Percentiles rank a stretch among this genome's conserved stretches.
Conservation (phyloP, 257 asterid species). For the Handroanthus guayacan region DNA sequence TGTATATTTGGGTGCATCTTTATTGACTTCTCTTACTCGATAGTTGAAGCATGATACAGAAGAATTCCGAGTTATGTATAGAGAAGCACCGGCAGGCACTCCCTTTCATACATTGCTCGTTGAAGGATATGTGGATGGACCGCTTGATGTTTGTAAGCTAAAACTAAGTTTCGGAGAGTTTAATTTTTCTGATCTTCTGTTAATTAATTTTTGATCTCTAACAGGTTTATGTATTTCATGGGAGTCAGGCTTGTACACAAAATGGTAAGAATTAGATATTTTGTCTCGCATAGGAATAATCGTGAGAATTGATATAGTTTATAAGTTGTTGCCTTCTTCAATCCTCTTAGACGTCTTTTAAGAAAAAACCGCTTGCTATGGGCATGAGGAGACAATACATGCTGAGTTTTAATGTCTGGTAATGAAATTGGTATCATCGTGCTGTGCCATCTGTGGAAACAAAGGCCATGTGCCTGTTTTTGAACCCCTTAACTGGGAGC, state of each 20-base stretch:
- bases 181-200: neutral
- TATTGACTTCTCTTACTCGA: constrained; percentile 26
- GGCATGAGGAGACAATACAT: too few species aligned
- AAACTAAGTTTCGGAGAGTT: neutral
- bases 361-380: too few species aligned
- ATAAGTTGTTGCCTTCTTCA: too few species aligned
- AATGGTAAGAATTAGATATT: constrained; percentile 50
- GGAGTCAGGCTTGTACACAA: constrained; percentile 57
- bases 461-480: too few species aligned
- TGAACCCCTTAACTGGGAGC: too few species aligned
- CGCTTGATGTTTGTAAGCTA: constrained; percentile 72
- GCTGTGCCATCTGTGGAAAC: too few species aligned
- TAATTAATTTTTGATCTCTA: constrained; percentile 5
- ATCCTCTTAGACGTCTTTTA: too few species aligned
- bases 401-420: too few species aligned
- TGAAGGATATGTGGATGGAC: constrained; percentile 79
- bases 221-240: constrained; percentile 76
- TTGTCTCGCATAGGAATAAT: neutral
- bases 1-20: neutral
- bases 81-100: constrained; percentile 74
- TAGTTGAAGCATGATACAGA: constrained; percentile 75
- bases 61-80: constrained; percentile 73
- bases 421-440: too few species aligned
- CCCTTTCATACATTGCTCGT: constrained; percentile 66
- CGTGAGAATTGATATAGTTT: too few species aligned